phyloP scores from a whole-genome alignment of 2,329 filamentous ascomycete genomes.

The Clarireedia paspali region DNA sequence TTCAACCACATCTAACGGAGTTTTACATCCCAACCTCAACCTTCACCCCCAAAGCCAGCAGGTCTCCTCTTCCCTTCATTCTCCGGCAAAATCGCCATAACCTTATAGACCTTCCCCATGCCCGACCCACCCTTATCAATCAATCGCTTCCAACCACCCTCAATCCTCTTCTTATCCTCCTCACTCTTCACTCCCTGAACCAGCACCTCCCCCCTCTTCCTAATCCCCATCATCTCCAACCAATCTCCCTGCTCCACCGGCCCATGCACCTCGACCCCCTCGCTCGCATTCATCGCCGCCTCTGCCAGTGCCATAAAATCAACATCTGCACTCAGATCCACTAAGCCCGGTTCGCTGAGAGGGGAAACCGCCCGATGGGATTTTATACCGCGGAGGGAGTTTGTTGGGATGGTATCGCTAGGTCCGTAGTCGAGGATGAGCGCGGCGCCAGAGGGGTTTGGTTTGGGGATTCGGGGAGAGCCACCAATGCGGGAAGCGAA shows the following conservation, averaged over 20 bases:
- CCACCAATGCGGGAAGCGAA: slow-evolving; percentile 83
- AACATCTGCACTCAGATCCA: slow-evolving; percentile 87
- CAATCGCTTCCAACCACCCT: slow-evolving; percentile 70
- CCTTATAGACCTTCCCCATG: slow-evolving; percentile 95
- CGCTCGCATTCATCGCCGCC: slow-evolving; percentile 64
- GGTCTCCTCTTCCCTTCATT: slow-evolving; percentile 66
- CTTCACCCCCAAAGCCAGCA: slow-evolving; percentile 82
- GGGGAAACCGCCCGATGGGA: slow-evolving; percentile 70
- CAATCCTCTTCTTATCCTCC: slow-evolving; percentile 52
- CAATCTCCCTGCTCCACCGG: slow-evolving; percentile 82
- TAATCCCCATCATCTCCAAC: slow-evolving; percentile 73
- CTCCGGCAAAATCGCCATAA: slow-evolving; percentile 80
- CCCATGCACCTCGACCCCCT: slow-evolving; percentile 83
- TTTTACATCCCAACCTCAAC: slow-evolving; percentile 4
- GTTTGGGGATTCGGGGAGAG: slow-evolving; percentile 44
- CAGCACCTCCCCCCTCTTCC: slow-evolving; percentile 65
- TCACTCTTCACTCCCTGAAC: slow-evolving; percentile 38
- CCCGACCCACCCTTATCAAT: slow-evolving; percentile 76
- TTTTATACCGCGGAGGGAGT: slow-evolving; percentile 84
- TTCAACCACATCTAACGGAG: too few relatives aligned
- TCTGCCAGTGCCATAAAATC: slow-evolving; percentile 87
- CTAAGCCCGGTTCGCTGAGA: slow-evolving; percentile 69
- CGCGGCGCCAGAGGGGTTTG: slow-evolving; percentile 68
- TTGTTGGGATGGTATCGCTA: slow-evolving; percentile 67
- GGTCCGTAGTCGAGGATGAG: slow-evolving; percentile 96